Conservation (phyloP, 2,329 filamentous ascomycete species). For the Fusarium abutilonis region DNA sequence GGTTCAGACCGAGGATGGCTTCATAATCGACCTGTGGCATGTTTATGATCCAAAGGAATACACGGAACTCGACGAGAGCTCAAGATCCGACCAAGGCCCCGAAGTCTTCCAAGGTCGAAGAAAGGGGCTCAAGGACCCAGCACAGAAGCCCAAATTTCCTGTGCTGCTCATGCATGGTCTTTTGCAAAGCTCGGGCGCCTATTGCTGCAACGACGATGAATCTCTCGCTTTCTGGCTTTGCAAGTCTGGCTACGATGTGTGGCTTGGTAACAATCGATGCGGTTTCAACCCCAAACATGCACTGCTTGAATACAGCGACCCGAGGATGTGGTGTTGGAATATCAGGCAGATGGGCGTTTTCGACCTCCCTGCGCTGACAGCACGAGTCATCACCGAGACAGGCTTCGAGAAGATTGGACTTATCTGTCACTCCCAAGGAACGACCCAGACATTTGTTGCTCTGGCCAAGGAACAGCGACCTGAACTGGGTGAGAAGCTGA, state of each 20-base stretch:
- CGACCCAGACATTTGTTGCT: conserved; percentile 86
- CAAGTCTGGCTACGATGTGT: conserved; percentile 93
- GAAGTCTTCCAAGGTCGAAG: conserved; percentile 64
- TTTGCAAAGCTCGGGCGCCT: conserved; percentile 87
- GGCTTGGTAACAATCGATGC: conserved; percentile 93
- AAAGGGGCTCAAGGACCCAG: conserved; percentile 51
- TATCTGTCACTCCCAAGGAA: conserved; percentile 90
- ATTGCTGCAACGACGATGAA: conserved; percentile 89
- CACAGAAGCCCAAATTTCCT: conserved; percentile 72
- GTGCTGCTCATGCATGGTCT: conserved; percentile 89
- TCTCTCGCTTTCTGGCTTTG: conserved; percentile 91
- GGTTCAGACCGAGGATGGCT: conserved; percentile 93
- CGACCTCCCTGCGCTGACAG: conserved; percentile 83
- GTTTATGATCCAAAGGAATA: conserved; percentile 85
- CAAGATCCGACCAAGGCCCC: conserved; percentile 64
- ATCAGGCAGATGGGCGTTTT: conserved; percentile 93
- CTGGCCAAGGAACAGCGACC: conserved; percentile 90
- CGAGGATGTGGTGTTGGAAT: conserved; percentile 97
- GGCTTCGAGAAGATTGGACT: conserved; percentile 84
- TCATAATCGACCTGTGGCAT: conserved; percentile 89
- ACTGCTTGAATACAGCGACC: conserved; percentile 76
- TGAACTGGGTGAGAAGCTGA: conserved; percentile 82
- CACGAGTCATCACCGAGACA: conserved; percentile 82
- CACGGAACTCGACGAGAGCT: conserved; percentile 60
- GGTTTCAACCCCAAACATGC: conserved; percentile 83